phyloP scores from a whole-genome alignment of 495 filamentous ascomycete species.

The Parachaetomium inaequale region DNA sequence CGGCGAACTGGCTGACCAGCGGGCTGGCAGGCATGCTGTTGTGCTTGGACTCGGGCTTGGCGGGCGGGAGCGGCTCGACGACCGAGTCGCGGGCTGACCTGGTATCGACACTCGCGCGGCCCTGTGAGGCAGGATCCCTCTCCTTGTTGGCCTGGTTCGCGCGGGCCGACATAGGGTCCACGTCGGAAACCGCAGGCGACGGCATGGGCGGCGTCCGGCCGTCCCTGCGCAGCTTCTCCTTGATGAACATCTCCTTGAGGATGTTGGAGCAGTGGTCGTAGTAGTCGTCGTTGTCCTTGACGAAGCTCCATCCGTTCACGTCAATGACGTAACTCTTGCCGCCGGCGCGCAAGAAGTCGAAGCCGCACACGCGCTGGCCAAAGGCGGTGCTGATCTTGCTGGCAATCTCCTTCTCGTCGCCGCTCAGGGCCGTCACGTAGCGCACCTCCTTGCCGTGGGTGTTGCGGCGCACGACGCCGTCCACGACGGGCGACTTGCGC shows the following conservation, averaged over 20 bases:
- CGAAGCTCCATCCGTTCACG: slow-evolving; percentile 99
- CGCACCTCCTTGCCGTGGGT: slow-evolving; percentile 96
- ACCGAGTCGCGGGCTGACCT: slow-evolving; percentile 17
- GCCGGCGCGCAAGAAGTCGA: slow-evolving; percentile 84
- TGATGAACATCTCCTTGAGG: slow-evolving; percentile 78
- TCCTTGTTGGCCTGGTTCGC: slow-evolving; percentile 36
- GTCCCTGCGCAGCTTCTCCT: slow-evolving; percentile 57
- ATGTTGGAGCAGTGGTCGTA: slow-evolving; percentile 89
- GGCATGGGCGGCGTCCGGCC: slow-evolving; percentile 42
- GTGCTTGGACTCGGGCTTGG: slow-evolving; percentile 31
- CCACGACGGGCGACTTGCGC: slow-evolving; percentile 92
- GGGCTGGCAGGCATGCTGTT: slow-evolving; percentile 37
- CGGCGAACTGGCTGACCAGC: slow-evolving; percentile 31
- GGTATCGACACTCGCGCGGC: slow-evolving; percentile 38
- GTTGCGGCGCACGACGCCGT: slow-evolving; percentile 92
- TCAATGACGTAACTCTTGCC: slow-evolving; percentile 97
- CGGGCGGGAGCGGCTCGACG: slow-evolving; percentile 11
- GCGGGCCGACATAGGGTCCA: slow-evolving; percentile 39
- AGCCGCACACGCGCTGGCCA: slow-evolving; percentile 92
- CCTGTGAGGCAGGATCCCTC: slow-evolving; percentile 30
- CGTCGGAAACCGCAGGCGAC: slow-evolving; percentile 44
- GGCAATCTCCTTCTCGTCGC: slow-evolving; percentile 81
- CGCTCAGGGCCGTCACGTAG: slow-evolving; percentile 80
- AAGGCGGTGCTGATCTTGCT: slow-evolving; percentile 87
- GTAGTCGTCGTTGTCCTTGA: slow-evolving; percentile 98